Evolutionary conservation across 768 basidiomycete genomes (phyloP).

Genomic region (Xanthoconium stramineum): DNA sequence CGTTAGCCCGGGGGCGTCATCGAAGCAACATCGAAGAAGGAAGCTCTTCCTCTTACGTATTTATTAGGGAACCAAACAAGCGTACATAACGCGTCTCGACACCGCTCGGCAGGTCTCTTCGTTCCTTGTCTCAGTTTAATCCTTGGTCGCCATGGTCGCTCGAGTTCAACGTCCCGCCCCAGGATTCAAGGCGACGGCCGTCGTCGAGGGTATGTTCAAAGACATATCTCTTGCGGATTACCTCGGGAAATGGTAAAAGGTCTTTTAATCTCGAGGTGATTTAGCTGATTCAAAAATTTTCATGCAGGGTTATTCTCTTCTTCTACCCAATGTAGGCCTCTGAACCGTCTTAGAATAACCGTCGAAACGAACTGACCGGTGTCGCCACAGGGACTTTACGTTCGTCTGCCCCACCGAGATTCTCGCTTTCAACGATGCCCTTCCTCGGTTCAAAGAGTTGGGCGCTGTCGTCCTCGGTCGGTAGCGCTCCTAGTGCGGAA

Average conservation of each 20-base stretch:
- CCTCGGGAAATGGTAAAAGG: constrained; percentile 72
- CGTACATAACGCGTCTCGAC: constrained; percentile 29
- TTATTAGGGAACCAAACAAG: constrained; percentile 14
- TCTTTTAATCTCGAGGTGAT: background rate
- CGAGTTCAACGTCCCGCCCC: constrained; percentile 85
- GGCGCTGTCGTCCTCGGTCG: constrained; percentile 75
- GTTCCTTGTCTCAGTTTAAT: background rate
- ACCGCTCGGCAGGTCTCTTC: background rate
- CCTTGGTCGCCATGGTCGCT: constrained; percentile 34
- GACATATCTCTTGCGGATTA: constrained; percentile 72
- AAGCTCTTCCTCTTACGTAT: too few relatives aligned
- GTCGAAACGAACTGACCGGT: background rate
- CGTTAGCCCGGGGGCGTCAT: too few relatives aligned
- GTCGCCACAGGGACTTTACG: constrained; percentile 66
- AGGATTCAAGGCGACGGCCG: constrained; percentile 68
- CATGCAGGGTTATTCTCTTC: constrained; percentile 79
- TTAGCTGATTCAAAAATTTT: background rate
- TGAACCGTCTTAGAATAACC: background rate
- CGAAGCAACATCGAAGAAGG: too few relatives aligned
- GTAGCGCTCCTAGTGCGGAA: constrained; percentile 7
- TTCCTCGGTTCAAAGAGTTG: constrained; percentile 68
- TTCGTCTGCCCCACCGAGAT: constrained; percentile 96
- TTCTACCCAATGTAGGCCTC: constrained; percentile 86
- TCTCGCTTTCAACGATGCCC: constrained; percentile 89
- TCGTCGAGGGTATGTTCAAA: constrained; percentile 74